A percentile compares a stretch with the other conserved stretches of the same genome.
phyloP scores from a whole-genome alignment of 495 filamentous ascomycete genomes.

The Penicillium dipodomyicola region DNA sequence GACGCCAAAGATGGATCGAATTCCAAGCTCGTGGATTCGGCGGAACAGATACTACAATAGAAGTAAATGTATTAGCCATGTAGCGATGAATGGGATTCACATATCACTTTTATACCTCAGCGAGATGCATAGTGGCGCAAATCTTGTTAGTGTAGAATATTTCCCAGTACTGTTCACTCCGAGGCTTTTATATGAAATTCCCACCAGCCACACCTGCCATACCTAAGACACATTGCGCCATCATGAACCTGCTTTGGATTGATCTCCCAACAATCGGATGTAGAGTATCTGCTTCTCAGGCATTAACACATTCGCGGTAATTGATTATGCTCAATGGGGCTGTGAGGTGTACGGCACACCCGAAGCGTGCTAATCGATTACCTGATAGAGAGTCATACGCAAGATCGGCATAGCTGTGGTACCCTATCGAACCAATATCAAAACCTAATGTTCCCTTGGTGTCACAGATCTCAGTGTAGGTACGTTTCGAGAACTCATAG shows the following conservation, averaged over 20 bases:
- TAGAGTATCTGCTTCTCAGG: too few species aligned
- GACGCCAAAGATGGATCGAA: slow-evolving; percentile 62
- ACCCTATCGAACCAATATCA: not conserved
- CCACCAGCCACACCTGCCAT: too few species aligned
- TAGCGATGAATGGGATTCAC: not conserved
- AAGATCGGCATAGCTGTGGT: not conserved
- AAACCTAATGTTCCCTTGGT: not conserved
- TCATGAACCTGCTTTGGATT: too few species aligned
- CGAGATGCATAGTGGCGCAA: slow-evolving; percentile 3
- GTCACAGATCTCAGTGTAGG: not conserved
- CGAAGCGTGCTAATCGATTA: not conserved
- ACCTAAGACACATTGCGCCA: too few species aligned
- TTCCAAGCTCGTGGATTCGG: slow-evolving; percentile 63
- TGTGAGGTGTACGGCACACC: not conserved
- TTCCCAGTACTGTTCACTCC: not conserved
- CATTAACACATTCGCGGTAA: too few species aligned
- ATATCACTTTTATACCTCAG: not conserved
- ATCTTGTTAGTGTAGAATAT: too few species aligned
- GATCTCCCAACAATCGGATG: too few species aligned
- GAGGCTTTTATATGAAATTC: not conserved
- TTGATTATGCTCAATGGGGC: too few species aligned
- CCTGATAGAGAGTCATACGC: not conserved
- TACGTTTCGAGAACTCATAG: not conserved
- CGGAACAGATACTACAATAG: slow-evolving; percentile 60
- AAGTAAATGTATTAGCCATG: not conserved